Base-by-base conservation (phyloP, 1,284 basidiomycete genomes). In the Ceratobasidium sp. region DNA sequence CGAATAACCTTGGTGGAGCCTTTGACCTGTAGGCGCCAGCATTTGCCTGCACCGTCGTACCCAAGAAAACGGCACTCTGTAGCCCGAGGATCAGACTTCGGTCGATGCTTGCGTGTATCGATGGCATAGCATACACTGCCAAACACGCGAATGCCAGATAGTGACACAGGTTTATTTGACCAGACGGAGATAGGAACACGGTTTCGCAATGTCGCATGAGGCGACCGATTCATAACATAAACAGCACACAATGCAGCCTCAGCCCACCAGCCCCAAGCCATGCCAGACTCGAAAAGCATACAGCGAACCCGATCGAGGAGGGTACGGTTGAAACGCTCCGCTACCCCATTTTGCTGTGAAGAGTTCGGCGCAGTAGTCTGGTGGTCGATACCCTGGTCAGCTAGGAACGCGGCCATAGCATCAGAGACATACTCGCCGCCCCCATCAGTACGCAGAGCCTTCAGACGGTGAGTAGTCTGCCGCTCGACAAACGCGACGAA, bases 361-460 rank as follows among this genome's bases (percentile, higher is more conserved):
- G 73, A 50, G 47, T 69, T 24, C 0, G 53, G 44, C 14, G 36
- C 44, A 3, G 73, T 71, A 0, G 41, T 53, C 65, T 76, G 64
- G 24, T 75, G 72, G 7, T 8, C 2, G 47, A 76, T 74, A 22
- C 53, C 53, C 1, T 27, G 6, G n/a, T 54, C 50, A 54, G 50
- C 51, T 0, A 67, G 11, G 50, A 24, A 56, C 1, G 19, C 31
- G 19, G 11, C n/a, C 5, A 33, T 14, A 2, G 1, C 17, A 19
- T n/a, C 5, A 4, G 51, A 67, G 19, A 22, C 5, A 65, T 77
- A 79, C 76, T 80, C 77, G 31, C 76, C 75, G 33, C 80, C 79
- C n/a, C 76, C 73, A 69, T 80, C 76, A 14, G 78, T 76, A 2
- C 78, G 75, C 0, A 79, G 19, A 1, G 50, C 41, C 27, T 76